phyloP scores from a whole-genome alignment of 2,329 filamentous ascomycete genomes.

The Alternaria alternata region DNA sequence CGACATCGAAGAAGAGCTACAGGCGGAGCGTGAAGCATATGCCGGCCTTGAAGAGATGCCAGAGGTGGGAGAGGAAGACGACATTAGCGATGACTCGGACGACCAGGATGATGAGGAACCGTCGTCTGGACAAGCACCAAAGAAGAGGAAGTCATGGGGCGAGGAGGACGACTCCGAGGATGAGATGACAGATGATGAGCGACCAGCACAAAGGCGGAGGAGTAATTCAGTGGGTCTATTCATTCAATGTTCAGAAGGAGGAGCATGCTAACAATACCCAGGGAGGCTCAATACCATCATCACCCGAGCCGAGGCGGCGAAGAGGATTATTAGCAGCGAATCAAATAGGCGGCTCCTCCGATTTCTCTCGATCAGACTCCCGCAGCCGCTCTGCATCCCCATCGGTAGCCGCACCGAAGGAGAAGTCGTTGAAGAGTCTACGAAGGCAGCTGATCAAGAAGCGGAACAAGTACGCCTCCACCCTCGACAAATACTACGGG shows the following conservation, averaged over 20 bases:
- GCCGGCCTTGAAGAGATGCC: conserved; percentile 90
- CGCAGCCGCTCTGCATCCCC: conserved; percentile 48
- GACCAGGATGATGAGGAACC: conserved; percentile 47
- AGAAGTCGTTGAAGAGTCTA: conserved; percentile 75
- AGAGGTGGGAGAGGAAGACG: conserved; percentile 77
- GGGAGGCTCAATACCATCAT: conserved; percentile 69
- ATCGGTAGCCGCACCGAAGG: conserved; percentile 55
- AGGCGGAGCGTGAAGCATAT: conserved; percentile 80
- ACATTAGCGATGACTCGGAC: conserved; percentile 65
- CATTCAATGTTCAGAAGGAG: conserved; percentile 3
- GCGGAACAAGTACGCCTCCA: conserved; percentile 76
- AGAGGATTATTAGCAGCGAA: conserved; percentile 60
- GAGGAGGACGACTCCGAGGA: conserved; percentile 70
- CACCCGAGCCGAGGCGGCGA: conserved; percentile 69
- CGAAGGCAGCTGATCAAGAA: conserved; percentile 77
- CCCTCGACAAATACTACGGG: conserved; percentile 84
- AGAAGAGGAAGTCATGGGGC: conserved; percentile 53
- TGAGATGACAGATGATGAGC: conserved; percentile 74
- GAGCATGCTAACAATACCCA: conserved; percentile 43
- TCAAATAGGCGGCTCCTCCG: conserved; percentile 46
- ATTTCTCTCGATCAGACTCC: conserved; percentile 52
- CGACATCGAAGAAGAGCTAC: conserved; percentile 86
- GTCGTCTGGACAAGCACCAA: conserved; percentile 47
- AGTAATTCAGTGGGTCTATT: conserved; percentile 80
- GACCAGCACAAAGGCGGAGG: conserved; percentile 79